A percentile compares a stretch with the other conserved stretches of the same genome.
Evolutionary conservation across 2,329 filamentous ascomycete species (phyloP).

Genomic region (Pyricularia sp.): DNA sequence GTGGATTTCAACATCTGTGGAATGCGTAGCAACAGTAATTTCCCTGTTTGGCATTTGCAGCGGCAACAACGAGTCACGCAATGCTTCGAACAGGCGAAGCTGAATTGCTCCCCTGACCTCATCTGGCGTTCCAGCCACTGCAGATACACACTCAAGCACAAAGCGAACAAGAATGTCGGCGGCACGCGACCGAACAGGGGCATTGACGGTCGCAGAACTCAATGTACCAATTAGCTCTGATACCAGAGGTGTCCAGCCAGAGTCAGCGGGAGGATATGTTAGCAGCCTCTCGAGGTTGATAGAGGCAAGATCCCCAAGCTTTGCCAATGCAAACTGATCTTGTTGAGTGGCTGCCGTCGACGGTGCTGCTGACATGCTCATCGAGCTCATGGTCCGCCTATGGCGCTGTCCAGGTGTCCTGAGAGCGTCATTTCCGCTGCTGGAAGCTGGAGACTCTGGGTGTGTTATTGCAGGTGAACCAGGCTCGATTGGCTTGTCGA

Average conservation of each 20-base stretch:
- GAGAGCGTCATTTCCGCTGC: constrained; percentile 10
- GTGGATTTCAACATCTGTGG: constrained; percentile 70
- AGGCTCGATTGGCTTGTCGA: constrained; percentile 32
- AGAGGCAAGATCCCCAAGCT: constrained; percentile 61
- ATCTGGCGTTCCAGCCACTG: constrained; percentile 42
- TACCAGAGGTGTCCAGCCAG: constrained; percentile 66
- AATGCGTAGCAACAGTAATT: constrained; percentile 45
- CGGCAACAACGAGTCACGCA: constrained; percentile 50
- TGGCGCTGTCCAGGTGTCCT: constrained; percentile 20
- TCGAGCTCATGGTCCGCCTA: constrained; percentile 35
- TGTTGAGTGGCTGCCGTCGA: constrained; percentile 47
- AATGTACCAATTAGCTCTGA: constrained; percentile 43
- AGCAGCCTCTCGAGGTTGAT: constrained; percentile 71
- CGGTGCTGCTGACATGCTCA: constrained; percentile 36
- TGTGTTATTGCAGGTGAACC: constrained; percentile 20
- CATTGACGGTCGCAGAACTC: constrained; percentile 33
- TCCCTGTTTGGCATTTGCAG: constrained; percentile 49
- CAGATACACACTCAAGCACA: constrained; percentile 46
- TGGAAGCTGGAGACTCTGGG: constrained; percentile 25
- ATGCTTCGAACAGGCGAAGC: constrained; percentile 58
- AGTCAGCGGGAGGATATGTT: constrained; percentile 52
- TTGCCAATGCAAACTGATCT: constrained; percentile 60
- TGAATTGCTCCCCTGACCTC: constrained; percentile 54
- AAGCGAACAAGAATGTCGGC: constrained; percentile 55
- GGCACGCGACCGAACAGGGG: constrained; percentile 48